phyloP scores from a whole-genome alignment of 352 stramenopile genomes.

The Phytophthora capsici region DNA sequence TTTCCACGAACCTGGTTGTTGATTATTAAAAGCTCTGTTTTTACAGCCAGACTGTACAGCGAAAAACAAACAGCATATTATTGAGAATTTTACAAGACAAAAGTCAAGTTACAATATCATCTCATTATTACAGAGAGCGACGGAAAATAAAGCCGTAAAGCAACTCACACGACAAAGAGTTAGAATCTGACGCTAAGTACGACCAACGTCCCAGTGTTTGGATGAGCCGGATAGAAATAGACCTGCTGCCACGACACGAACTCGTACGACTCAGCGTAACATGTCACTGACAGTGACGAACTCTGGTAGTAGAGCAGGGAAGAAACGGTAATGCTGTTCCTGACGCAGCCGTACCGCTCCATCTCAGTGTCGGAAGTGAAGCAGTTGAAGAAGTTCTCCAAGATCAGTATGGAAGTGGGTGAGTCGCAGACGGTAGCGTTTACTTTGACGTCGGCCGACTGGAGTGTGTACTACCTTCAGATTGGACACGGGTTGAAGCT shows the following conservation, averaged over 20 bases:
- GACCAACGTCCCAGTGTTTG: background rate
- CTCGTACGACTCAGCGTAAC: no score
- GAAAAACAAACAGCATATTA: no score
- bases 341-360: background rate
- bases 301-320: background rate
- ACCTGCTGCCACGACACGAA: no score
- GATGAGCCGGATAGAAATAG: no score
- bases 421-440: background rate
- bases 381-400: background rate
- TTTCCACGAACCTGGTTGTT: no score
- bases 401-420: background rate
- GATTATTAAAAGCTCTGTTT: no score
- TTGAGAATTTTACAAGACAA: no score
- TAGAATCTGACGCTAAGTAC: conserved; percentile 34
- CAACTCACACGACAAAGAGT: no score
- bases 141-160: no score
- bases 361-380: background rate
- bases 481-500: background rate
- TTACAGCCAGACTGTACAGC: no score
- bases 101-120: no score
- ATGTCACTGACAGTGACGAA: background rate
- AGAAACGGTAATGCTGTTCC: background rate
- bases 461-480: background rate
- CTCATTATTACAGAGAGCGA: no score
- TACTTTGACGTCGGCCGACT: conserved; percentile 1